Evolutionary conservation across 1,139 yeast species (phyloP).

Genomic region (Blastobotrys serpentis): DNA sequence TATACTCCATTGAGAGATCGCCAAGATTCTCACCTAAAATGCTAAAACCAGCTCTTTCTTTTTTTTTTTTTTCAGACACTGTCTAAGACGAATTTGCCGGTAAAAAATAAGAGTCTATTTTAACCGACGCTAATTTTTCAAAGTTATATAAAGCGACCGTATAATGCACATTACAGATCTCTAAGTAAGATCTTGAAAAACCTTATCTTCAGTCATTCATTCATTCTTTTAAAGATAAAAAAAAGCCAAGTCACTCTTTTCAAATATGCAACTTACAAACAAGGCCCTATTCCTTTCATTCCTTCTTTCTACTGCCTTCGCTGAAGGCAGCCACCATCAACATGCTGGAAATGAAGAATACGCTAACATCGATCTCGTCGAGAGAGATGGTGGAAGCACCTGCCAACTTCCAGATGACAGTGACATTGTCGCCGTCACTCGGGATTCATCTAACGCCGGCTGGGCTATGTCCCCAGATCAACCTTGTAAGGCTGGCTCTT

Average conservation of each 20-base stretch:
- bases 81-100: constrained; percentile 5
- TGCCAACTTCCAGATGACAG: constrained; percentile 66
- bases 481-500: constrained; percentile 65
- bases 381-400: constrained; percentile 42
- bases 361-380: constrained; percentile 29
- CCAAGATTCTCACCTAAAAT: neutral
- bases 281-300: constrained; percentile 6
- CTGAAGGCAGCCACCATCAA: constrained; percentile 9
- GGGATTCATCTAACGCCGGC: constrained; percentile 61
- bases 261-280: constrained; percentile 2
- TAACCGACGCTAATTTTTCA: neutral
- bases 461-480: constrained; percentile 89
- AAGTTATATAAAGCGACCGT: constrained; percentile 1
- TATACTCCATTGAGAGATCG: neutral
- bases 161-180: neutral
- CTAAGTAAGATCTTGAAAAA: constrained; percentile 1
- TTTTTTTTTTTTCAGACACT: constrained; percentile 1
- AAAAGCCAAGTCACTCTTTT: neutral
- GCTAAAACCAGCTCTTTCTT: neutral
- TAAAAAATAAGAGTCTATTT: neutral
- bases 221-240: neutral
- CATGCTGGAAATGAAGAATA: constrained; percentile 35
- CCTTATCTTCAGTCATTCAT: constrained; percentile 6
- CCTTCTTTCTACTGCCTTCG: constrained; percentile 8
- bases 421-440: constrained; percentile 68